These are phyloP conservation scores for Exidia glandulosa DNA, from an alignment of 768 basidiomycete species.

Conservation along the genomic window DNA sequence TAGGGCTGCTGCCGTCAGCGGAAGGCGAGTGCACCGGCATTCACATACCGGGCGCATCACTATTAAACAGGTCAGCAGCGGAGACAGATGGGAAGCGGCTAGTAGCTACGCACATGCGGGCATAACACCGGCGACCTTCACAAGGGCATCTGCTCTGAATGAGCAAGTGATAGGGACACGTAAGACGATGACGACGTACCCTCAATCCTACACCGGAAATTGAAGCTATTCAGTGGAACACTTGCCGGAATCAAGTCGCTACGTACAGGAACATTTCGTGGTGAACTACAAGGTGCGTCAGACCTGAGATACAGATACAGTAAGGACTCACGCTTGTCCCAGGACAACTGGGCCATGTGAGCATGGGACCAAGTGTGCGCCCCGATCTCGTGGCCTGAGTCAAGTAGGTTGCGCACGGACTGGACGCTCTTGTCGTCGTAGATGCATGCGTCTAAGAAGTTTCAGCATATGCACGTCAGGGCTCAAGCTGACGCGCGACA, in stretches of 20 bases:
- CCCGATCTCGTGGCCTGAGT: conserved; percentile 31
- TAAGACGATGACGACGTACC: neutral
- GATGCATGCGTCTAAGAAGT: conserved; percentile 17
- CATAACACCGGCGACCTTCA: neutral
- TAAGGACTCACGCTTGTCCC: conserved; percentile 13
- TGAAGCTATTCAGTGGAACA: neutral
- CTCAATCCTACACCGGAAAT: neutral
- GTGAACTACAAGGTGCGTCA: conserved; percentile 14
- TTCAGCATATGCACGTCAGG: neutral
- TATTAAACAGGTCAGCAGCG: neutral
- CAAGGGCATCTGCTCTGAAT: neutral
- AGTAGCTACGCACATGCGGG: neutral
- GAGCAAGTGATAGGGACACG: neutral
- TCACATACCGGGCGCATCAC: neutral
- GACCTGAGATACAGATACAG: neutral
- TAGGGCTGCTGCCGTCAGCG: too few species aligned
- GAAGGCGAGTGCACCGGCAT: too few species aligned
- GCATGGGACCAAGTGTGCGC: conserved; percentile 37
- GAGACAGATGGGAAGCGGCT: neutral
- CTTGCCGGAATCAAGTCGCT: neutral
- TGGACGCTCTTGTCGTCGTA: conserved; percentile 12
- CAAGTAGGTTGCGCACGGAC: conserved; percentile 26
- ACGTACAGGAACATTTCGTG: conserved; percentile 22
- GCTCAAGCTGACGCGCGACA: neutral
- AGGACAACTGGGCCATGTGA: conserved; percentile 14